Base-by-base conservation (phyloP, 192 early-diverging fungal species). In the Coemansia sp. region DNA sequence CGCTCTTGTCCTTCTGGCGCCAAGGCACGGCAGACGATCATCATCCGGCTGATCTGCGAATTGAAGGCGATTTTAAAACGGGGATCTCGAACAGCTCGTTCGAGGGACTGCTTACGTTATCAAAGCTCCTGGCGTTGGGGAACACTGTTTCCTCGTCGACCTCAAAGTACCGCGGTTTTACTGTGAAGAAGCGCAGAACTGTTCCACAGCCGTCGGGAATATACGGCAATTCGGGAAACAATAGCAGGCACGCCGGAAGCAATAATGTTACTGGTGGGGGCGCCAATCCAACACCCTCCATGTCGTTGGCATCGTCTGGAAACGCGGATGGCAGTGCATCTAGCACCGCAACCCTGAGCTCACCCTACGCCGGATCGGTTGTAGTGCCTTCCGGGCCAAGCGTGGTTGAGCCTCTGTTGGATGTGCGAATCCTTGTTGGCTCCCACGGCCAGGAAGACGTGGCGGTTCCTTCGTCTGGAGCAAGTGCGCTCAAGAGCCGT, bases 121-220 rank as follows among this genome's bases (percentile, higher is more conserved):
- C 46, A 17, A 58, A 39, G 25, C 68, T 82, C 4, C 37, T 76
- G 56, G 64, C 71, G 1, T 59, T 81, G 14, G 74, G 71, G 9
- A 76, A 44, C 65, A 54, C 54, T 0, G 22, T 64, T 12, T 65
- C 65, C 12, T 61, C 73, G 41, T 17, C 73, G 1, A 70, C 67
- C 1, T 51, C 61, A 58, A 73, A 74, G 65, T 81, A 81, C 68
- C 64, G 79, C n/a, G 79, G 79, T 0, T 81, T 65, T 38, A 70
- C 76, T 7, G 79, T 81, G 10, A 81, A 81, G 55, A 76, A 76
- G 74, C 70, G 74, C n/a, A 67, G 71, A 8, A 25, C 55, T 17
- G 37, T 59, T 38, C 57, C 57, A 10, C 57, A 59, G 57, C 57
- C 39, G 39, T 59, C 57, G n/a, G 57, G 57, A 19, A 59, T 59